Evolutionary conservation across 2,329 filamentous ascomycete species (phyloP), one percentile per base, ranked within the genome.

Genomic region (Fusarium longipes): DNA sequence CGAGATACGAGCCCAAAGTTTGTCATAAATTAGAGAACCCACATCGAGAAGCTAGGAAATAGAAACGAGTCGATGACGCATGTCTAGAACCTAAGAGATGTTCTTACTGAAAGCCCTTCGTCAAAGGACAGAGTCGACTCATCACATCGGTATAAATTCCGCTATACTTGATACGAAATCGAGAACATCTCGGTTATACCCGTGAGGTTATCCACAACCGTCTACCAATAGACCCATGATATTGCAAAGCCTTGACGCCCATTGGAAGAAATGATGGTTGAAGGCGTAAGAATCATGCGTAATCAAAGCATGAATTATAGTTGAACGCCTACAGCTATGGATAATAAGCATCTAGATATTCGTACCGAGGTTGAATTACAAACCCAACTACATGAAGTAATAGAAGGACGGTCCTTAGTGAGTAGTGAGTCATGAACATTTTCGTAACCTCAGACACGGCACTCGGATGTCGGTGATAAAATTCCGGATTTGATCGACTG

Each of bases 261-360:
- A 32, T 36, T 7, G 38, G 43, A 2, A 70, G 61, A 20, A 68
- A 55, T 8, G 57, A 55, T 8, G 57, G 49, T 14, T 52, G 24
- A 7, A 70, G 56, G 39, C 8, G 72, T 65, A 14, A 68, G 54
- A 63, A 74, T 71, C 71, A 76, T 5, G 55, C 56, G 1, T 54
- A 38, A 24, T 58, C 57, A 22, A 70, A 72, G 32, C 69, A 74
- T 1, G 69, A 71, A 50, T 70, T 70, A 58, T 74, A 70, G 44
- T 74, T 70, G 24, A 74, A 67, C 8, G 57, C 67, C 18, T 52
- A 14, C n/a, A n/a, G n/a, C 5, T 15, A 8, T 8, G 4, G 22
- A 74, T 69, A 22, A 66, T 27, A 22, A 61, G 50, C 8, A 70
- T 73, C 1, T 56, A 67, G 22, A 71, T 63, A 35, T 74, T 75